These are phyloP conservation scores for Purshia tridentata DNA, from an alignment of 306 rosid genomes.

Conservation along the genomic window DNA sequence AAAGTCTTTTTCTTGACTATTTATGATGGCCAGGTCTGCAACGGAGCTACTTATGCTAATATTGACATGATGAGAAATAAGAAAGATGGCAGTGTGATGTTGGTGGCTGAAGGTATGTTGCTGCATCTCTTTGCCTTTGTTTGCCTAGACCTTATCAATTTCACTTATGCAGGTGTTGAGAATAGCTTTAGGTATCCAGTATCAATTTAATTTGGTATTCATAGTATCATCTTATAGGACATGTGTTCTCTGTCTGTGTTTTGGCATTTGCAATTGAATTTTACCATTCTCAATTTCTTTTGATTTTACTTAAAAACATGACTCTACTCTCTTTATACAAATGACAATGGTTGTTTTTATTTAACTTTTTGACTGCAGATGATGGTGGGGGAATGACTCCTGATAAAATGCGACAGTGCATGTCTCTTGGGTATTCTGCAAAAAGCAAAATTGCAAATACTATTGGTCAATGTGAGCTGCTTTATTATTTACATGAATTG, in stretches of 20 bases:
- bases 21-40: slow-evolving; percentile 56
- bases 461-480: slow-evolving; percentile 75
- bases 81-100: slow-evolving; percentile 68
- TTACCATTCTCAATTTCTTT: neutral
- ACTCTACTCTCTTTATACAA: neutral
- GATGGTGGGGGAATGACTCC: slow-evolving; percentile 97
- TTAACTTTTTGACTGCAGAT: slow-evolving; percentile 52
- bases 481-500: neutral
- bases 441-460: slow-evolving; percentile 86
- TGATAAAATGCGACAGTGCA: slow-evolving; percentile 94
- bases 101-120: slow-evolving; percentile 66
- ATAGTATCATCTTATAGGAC: neutral
- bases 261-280: neutral
- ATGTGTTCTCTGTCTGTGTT: neutral
- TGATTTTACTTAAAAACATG: neutral
- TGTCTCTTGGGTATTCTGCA: slow-evolving; percentile 89
- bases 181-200: neutral
- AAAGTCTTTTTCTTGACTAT: neutral
- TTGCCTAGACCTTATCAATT: neutral
- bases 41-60: slow-evolving; percentile 76
- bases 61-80: slow-evolving; percentile 63
- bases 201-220: neutral
- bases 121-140: neutral
- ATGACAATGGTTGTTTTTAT: neutral
- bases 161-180: too few species aligned